Conservation (phyloP, 179 eudicot species). For the Heliamphora pulchella region DNA sequence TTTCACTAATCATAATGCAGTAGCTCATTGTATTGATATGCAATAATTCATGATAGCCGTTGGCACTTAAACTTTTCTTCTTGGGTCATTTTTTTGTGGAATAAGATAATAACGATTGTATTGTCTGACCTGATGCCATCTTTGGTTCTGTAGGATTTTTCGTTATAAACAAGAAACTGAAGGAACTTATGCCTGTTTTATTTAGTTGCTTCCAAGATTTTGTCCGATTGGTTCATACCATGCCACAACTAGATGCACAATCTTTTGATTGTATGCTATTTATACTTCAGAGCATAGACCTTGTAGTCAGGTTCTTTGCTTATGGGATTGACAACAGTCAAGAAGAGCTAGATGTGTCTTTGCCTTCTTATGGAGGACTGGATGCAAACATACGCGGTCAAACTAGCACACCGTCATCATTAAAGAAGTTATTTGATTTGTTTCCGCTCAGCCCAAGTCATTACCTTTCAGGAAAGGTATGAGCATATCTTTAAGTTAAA, state of each 20-base stretch:
- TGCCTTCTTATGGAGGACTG: slow-evolving; percentile 19
- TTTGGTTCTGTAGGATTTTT: slow-evolving; percentile 38
- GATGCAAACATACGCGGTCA: slow-evolving; percentile 25
- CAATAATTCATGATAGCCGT: background rate
- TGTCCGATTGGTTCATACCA: slow-evolving; percentile 38
- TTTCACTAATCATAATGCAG: background rate
- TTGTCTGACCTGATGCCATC: background rate
- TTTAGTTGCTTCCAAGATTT: slow-evolving; percentile 65
- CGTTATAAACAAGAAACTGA: slow-evolving; percentile 40
- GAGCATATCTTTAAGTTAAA: background rate
- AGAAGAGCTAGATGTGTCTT: slow-evolving; percentile 24
- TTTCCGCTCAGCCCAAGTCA: slow-evolving; percentile 57
- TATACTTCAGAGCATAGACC: slow-evolving; percentile 68
- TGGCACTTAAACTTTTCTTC: background rate
- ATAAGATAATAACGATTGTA: background rate
- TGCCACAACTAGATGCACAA: slow-evolving; percentile 52
- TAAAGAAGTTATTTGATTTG: slow-evolving; percentile 65
- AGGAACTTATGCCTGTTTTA: slow-evolving; percentile 60
- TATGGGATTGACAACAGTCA: slow-evolving; percentile 28
- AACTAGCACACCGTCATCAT: slow-evolving; percentile 26
- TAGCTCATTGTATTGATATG: slow-evolving; percentile 3
- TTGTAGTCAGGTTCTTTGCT: slow-evolving; percentile 50
- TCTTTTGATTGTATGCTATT: slow-evolving; percentile 73
- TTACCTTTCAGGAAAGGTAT: slow-evolving; percentile 68
- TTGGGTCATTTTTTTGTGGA: background rate